A percentile compares a stretch with the other conserved stretches of the same genome.
phyloP scores from a whole-genome alignment of 2,329 filamentous ascomycete species.

The Diplodia seriata region DNA sequence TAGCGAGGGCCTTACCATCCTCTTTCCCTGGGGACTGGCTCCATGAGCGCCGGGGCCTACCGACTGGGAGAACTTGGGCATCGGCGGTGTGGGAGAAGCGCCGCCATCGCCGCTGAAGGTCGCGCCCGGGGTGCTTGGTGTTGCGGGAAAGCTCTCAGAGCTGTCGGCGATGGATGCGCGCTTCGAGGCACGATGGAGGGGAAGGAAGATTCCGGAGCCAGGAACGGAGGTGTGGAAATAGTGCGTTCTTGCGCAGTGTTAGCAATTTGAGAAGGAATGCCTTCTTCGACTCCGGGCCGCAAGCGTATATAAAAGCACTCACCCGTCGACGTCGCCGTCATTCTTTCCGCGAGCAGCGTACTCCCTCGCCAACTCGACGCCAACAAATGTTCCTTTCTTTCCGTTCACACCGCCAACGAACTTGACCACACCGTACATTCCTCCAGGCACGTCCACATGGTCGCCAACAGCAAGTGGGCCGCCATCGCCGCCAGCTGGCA shows the following conservation, averaged over 20 bases:
- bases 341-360: conserved; percentile 90
- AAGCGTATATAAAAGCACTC: conserved; percentile 44
- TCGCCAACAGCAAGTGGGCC: conserved; percentile 76
- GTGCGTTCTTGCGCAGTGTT: conserved; percentile 51
- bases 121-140: conserved; percentile 69
- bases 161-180: conserved; percentile 65
- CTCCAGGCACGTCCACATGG: conserved; percentile 87
- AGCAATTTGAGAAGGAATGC: conserved; percentile 15
- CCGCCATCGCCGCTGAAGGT: conserved; percentile 44
- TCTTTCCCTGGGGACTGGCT: conserved; percentile 56
- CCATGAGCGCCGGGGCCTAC: conserved; percentile 74
- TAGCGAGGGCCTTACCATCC: conserved; percentile 77
- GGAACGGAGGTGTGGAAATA: conserved; percentile 84
- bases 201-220: conserved; percentile 92
- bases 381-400: conserved; percentile 90
- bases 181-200: conserved; percentile 78
- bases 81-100: conserved; percentile 60
- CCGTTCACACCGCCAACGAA: conserved; percentile 87
- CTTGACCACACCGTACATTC: conserved; percentile 87
- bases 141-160: conserved; percentile 65
- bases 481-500: conserved; percentile 54
- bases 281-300: not conserved
- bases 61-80: conserved; percentile 87
- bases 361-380: conserved; percentile 84
- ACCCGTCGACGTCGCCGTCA: conserved; percentile 95